Evolutionary conservation across 2,329 filamentous ascomycete species (phyloP), one percentile per base, ranked within the genome.

Genomic region (Hymenoscyphus fraxineus): DNA sequence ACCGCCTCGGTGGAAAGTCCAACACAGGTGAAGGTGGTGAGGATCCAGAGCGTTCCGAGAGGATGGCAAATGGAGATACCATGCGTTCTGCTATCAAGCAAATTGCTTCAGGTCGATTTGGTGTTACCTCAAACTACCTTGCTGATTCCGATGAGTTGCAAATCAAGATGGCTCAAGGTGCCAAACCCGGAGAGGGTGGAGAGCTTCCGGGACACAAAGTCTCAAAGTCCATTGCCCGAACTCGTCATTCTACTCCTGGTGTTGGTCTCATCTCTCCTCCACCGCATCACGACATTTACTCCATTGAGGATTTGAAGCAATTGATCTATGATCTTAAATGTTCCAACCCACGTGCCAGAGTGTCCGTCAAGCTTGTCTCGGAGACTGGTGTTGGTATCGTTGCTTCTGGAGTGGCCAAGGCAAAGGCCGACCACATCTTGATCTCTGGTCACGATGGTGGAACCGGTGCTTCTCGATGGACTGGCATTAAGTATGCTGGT

Each of bases 131-230:
- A 65, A 91, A 92, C 76, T 98, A 97, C 76, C 86, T 98, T 16
- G 92, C 93, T 59, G 94, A 98, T 77, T 92, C 94, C 19, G 94
- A 98, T 74, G 93, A 98, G 80, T 83, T 98, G 57, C 94, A 98
- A 78, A 98, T 98, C 81, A 98, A 98, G 86, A 98, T 98, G 94
- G 94, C 94, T 10, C 94, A 98, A 80, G 94, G 94, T 77, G 94
- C 94, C 68, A 98, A 98, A 85, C 94, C 94, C 64, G 94, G 94
- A 79, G 94, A 98, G 79, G 94, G 94, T 82, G 94, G 94, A 85
- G 94, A 98, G 79, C 86, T 98, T 75, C 94, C 94, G 59, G 94
- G 94, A 51, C 93, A 97, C 83, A 98, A 98, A 81, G 94, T 98
- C 35, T 95, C 93, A 66, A 91, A 91, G 74, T 91, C 92, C 6